These are phyloP conservation scores for Backusella parvicylindrica DNA, from an alignment of 192 early-diverging fungal genomes.

Conservation along the genomic window DNA sequence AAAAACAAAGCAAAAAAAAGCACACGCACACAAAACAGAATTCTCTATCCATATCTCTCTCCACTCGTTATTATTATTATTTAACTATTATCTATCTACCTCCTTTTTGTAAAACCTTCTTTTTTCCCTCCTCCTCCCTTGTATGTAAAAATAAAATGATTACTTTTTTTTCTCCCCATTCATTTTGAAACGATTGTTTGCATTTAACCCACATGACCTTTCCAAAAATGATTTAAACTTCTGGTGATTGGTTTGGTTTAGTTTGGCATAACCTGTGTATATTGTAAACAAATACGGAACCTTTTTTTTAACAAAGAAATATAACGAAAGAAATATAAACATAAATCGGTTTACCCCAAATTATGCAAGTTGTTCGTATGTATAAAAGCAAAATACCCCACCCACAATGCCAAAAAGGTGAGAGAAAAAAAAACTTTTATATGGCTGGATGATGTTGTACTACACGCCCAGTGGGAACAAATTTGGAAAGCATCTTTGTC, in stretches of 20 bases:
- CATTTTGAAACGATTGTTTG: not conserved
- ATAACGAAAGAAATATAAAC: not conserved
- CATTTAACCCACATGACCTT: not conserved
- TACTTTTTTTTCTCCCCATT: not conserved
- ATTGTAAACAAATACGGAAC: not conserved
- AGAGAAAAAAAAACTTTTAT: not conserved
- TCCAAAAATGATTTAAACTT: not conserved
- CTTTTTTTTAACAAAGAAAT: not conserved
- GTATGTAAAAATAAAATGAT: not conserved
- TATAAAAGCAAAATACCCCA: not conserved
- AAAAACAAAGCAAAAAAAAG: not conserved
- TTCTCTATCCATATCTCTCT: not conserved
- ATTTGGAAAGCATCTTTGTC: not conserved
- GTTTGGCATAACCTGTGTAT: not conserved
- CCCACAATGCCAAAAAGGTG: not conserved
- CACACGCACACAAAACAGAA: not conserved
- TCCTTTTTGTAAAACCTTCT: not conserved
- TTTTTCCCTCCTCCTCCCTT: not conserved
- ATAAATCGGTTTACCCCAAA: not conserved
- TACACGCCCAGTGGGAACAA: not conserved
- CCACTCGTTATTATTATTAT: not conserved
- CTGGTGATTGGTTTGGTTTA: not conserved
- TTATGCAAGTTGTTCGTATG: not conserved
- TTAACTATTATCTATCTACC: not conserved
- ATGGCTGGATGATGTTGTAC: no score